A percentile compares a stretch with the other conserved stretches of the same genome.
Conservation (phyloP, 768 basidiomycete genomes). For the Mycena pura region DNA sequence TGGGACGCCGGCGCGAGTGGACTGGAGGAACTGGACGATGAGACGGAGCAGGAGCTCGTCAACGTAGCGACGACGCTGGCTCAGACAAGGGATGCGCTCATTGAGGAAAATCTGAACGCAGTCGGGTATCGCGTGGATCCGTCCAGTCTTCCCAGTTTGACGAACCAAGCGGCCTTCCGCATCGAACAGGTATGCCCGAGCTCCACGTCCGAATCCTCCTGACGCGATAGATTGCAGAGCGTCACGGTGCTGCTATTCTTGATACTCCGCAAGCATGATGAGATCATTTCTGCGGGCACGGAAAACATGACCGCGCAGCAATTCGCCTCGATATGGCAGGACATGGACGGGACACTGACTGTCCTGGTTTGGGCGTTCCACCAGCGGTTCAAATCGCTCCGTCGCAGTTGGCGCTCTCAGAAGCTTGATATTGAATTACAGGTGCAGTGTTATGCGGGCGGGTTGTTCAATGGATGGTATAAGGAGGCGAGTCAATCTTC, state of each 20-base stretch:
- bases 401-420: slow-evolving; percentile 8
- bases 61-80: neutral
- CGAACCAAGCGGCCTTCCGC: neutral
- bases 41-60: neutral
- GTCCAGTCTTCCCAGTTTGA: neutral
- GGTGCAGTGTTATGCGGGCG: slow-evolving; percentile 3
- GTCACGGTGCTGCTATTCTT: slow-evolving; percentile 1
- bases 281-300: slow-evolving; percentile 1
- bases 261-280: neutral
- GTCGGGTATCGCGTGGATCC: neutral
- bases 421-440: slow-evolving; percentile 1
- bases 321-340: neutral
- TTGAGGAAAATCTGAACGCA: neutral
- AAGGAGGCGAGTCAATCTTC: neutral
- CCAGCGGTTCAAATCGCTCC: slow-evolving; percentile 1
- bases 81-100: neutral
- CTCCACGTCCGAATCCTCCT: neutral
- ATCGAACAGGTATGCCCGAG: slow-evolving; percentile 14
- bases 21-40: slow-evolving; percentile 8
- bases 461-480: slow-evolving; percentile 9
- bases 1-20: neutral
- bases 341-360: neutral
- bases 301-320: neutral
- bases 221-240: neutral
- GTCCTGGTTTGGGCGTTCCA: neutral